Base-by-base conservation (phyloP, 768 basidiomycete species). In the Tephrocybe sp. region DNA sequence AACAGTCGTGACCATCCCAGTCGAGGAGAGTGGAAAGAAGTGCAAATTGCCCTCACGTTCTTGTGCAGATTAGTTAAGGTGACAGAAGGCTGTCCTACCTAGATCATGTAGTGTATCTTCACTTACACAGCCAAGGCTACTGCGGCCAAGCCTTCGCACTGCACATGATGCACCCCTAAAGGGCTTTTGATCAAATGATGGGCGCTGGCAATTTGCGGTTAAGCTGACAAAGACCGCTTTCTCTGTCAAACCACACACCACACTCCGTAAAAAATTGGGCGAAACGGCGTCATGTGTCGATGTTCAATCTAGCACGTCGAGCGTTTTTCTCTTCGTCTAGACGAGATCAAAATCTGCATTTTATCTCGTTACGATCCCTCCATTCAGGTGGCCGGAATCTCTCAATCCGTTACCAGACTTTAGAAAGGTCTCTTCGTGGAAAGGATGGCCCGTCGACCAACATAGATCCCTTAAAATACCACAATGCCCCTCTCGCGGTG, bases 341-440 rank as follows among this genome's bases (percentile, higher is more conserved):
- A 8, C n/a, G 33, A 38, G n/a, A 16, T 51, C 50, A 48, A 32
- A 35, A 52, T 30, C 19, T 48, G 42, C 45, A 55, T 32, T 36
- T 41, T 35, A 61, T 52, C 14, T 52, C 60, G 23, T 50, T 55
- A 32, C 60, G 55, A 38, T 33, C 56, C 40, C 61, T 65, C 48
- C 50, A 59, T 17, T 62, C 65, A 7, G 82, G 78, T 39, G 84
- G 83, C 0, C 80, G 76, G 60, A 85, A 87, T 59, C 74, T 89
- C 4, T 74, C 80, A 1, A 70, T 76, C 3, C 76, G 84, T 12
- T 84, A 80, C 54, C 62, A 62, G 5, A 68, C 72, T n/a, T 72
- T 89, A 0, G 86, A 86, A 59, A 76, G 72, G 49, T 72, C 74
- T 1, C 56, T 82, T 6, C 66, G 77, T 33, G 72, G 72, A 23